Evolutionary conservation across 108 stramenopile species (phyloP), one percentile per base, ranked within the genome.

Genomic region (Cylindrotheca closterium): DNA sequence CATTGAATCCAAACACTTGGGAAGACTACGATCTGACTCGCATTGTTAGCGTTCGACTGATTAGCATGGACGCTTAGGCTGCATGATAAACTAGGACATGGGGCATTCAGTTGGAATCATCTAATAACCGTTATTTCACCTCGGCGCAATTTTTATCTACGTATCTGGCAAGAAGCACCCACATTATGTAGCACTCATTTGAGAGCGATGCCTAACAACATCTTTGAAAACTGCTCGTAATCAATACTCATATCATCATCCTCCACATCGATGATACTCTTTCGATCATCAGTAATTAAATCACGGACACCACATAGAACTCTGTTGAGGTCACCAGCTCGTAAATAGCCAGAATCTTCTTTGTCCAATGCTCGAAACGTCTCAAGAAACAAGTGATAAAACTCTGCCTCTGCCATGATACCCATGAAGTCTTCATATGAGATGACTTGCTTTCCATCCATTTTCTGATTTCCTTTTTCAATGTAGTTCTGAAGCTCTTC

Each of bases 371-470:
- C 68, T 23, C 67, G 45, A 63, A 94, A 94, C 0, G 89, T 91
- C 26, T 94, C 92, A 33, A 74, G 60, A 66, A 94, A 94, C 62
- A 94, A 71, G 50, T 87, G 71, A 62, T 85, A 91, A 33, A 89
- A 89, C 56, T 94, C 92, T 0, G 87, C 87, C 62, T 94, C 89
- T 30, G 92, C 92, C 86, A 94, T 94, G 47, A 94, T 74, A 8
- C 89, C 92, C 76, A 91, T 75, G 63, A 94, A 94, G 42, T 89
- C 92, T 3, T 67, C 31, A 18, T 71, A 63, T 47, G 67, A 79
- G 24, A 94, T 77, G 2, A 64, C 82, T 18, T 61, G 55, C 47
- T 85, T 79, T 3, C 85, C 83, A 49, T 82, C 84, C 21, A 47
- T 29, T 21, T 30, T 31, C n/a, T 56, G 54, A 23, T 80, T 78